phyloP scores from a whole-genome alignment of 2,329 filamentous ascomycete genomes.

The Drechslera avenae region DNA sequence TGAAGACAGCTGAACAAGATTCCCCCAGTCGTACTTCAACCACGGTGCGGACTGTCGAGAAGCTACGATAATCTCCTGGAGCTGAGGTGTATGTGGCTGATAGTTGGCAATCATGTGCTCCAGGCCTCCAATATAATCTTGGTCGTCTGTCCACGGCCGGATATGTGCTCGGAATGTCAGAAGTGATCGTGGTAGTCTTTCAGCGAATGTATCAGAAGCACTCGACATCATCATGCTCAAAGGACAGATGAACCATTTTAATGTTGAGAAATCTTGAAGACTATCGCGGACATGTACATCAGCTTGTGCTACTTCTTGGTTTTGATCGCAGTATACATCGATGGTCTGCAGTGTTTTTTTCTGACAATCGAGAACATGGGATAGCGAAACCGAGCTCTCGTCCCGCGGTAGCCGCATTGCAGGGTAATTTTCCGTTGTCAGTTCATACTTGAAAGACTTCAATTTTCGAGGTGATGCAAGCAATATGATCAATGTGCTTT shows the following conservation, averaged over 20 bases:
- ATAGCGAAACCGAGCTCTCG: constrained; percentile 2
- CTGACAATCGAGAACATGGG: constrained; percentile 17
- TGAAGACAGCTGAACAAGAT: constrained; percentile 12
- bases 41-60: neutral
- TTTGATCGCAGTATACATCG: constrained; percentile 7
- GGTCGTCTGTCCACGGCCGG: constrained; percentile 8
- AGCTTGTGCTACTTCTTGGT: neutral
- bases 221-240: constrained; percentile 11
- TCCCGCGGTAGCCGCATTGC: constrained; percentile 4
- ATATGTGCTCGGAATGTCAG: constrained; percentile 12
- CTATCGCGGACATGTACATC: constrained; percentile 7
- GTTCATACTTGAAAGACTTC: constrained; percentile 23
- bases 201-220: constrained; percentile 10
- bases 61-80: constrained; percentile 16
- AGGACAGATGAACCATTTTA: constrained; percentile 21
- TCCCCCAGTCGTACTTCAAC: constrained; percentile 18
- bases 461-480: constrained; percentile 22
- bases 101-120: constrained; percentile 18
- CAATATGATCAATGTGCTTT: constrained; percentile 18
- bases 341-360: constrained; percentile 18
- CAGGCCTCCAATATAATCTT: constrained; percentile 15
- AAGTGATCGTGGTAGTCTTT: constrained; percentile 22
- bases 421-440: constrained; percentile 2
- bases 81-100: constrained; percentile 6
- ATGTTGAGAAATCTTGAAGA: constrained; percentile 15